A percentile compares a stretch with the other conserved stretches of the same genome.
Conservation (phyloP, 768 basidiomycete species). For the Scleroderma bovista region DNA sequence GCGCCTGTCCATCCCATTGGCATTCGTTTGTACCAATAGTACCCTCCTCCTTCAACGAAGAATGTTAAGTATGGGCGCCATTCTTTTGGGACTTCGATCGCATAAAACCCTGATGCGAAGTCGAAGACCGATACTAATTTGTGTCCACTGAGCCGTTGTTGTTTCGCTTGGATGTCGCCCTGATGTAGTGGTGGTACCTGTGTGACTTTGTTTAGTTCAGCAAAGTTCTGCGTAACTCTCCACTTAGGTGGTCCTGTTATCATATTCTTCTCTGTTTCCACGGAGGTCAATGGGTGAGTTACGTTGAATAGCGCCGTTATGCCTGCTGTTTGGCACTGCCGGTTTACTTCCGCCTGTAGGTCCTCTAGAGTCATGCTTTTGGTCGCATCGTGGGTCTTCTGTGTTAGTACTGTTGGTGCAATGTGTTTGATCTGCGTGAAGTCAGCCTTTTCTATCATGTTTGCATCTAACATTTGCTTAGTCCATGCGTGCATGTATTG, state of each 20-base stretch:
- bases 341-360: constrained; percentile 28
- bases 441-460: neutral
- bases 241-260: neutral
- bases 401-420: constrained; percentile 28
- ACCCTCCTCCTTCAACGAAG: constrained; percentile 20
- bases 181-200: constrained; percentile 15
- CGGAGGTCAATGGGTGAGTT: neutral
- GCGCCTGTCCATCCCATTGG: constrained; percentile 22
- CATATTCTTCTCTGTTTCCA: neutral
- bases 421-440: neutral
- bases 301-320: neutral
- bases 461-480: neutral
- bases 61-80: constrained; percentile 16
- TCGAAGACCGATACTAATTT: constrained; percentile 14
- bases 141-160: constrained; percentile 12
- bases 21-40: constrained; percentile 15
- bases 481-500: neutral
- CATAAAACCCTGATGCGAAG: constrained; percentile 22
- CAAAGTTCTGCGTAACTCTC: constrained; percentile 13
- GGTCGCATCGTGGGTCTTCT: constrained; percentile 29
- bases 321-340: neutral
- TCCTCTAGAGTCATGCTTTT: constrained; percentile 29
- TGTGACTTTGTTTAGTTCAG: constrained; percentile 15
- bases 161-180: constrained; percentile 20
- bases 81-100: constrained; percentile 9